Base-by-base conservation (phyloP, 352 stramenopile genomes). In the Blastocystis sp. region DNA sequence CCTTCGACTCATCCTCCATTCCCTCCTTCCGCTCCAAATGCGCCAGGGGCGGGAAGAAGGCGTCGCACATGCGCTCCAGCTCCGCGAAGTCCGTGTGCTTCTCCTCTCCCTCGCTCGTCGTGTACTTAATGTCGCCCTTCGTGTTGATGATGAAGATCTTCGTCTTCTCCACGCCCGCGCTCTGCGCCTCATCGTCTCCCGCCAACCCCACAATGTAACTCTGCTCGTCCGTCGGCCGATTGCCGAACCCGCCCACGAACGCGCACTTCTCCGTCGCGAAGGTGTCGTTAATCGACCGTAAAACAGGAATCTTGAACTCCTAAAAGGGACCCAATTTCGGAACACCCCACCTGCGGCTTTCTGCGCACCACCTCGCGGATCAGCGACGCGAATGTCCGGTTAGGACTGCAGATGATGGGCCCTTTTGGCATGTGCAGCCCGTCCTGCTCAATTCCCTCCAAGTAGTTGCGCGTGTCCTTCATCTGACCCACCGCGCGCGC, bases 101-200 rank as follows among this genome's bases (percentile, higher is more conserved):
- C 3, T 59, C 38, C 74, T 84, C 74, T 9, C 74, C 74, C 3
- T 84, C 54, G 2, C 9, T 21, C 45, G 45, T 69, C 17, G 52
- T 64, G 66, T 84, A 84, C 42, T 43, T 62, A 54, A 84, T 84
- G 3, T 84, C 60, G 57, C 74, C 74, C 40, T 84, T 84, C 52
- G 74, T 84, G 57, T 84, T 84, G 24, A 84, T 84, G 34, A 84
- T 84, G 38, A 84, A 84, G 42, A 84, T 84, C 52, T 84, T 84
- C 3, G 74, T n/a, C 24, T 66, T 66, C 9, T 84, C 74, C 54
- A 84, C 74, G 34, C 74, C 74, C 17, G 74, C 74, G 34, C 60
- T 74, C 64, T 74, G 45, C 28, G 7, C 21, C 40, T 74, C 64
- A 74, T 48, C 40, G 1, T 9, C 40, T n/a, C 40, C 28, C 34